Percentiles rank a stretch among this genome's conserved stretches.
phyloP scores from a whole-genome alignment of 306 rosid genomes.

The Sesbania bispinosa region DNA sequence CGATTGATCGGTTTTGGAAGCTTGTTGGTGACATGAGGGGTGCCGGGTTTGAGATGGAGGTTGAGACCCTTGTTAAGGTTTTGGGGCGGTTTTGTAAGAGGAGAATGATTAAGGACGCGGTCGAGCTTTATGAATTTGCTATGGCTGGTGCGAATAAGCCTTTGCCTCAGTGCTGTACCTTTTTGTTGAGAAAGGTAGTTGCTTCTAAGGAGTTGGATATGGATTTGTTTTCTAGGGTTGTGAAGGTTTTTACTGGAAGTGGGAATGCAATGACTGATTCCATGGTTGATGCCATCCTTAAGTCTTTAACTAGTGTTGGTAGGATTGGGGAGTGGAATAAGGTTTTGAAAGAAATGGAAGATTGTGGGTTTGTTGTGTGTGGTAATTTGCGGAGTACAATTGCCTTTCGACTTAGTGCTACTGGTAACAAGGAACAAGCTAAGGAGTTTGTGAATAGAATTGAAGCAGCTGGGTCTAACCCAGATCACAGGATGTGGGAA shows the following conservation, averaged over 20 bases:
- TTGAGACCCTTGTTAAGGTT: constrained; percentile 55
- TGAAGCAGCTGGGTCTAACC: constrained; percentile 41
- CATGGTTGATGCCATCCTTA: constrained; percentile 46
- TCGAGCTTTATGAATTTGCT: constrained; percentile 73
- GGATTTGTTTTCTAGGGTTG: constrained; percentile 46
- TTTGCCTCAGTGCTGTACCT: constrained; percentile 38
- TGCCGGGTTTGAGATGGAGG: constrained; percentile 54
- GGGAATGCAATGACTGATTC: constrained; percentile 56
- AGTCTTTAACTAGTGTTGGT: constrained; percentile 60
- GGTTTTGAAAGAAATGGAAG: constrained; percentile 70
- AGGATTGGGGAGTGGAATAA: constrained; percentile 44
- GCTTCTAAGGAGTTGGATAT: constrained; percentile 50
- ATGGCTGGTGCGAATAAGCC: constrained; percentile 68
- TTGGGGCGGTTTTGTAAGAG: constrained; percentile 61
- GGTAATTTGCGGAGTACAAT: constrained; percentile 39
- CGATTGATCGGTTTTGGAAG: constrained; percentile 75
- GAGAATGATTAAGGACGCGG: constrained; percentile 66
- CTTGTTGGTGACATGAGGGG: constrained; percentile 63
- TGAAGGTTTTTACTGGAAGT: constrained; percentile 44
- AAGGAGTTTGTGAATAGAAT: constrained; percentile 42
- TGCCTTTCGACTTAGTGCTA: constrained; percentile 45
- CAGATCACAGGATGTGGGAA: constrained; percentile 48
- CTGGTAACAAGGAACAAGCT: constrained; percentile 55
- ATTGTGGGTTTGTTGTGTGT: constrained; percentile 48
- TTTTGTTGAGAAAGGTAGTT: constrained; percentile 57